These are phyloP conservation scores for Bombardia bombarda DNA, from an alignment of 495 filamentous ascomycete genomes.

Conservation along the genomic window DNA sequence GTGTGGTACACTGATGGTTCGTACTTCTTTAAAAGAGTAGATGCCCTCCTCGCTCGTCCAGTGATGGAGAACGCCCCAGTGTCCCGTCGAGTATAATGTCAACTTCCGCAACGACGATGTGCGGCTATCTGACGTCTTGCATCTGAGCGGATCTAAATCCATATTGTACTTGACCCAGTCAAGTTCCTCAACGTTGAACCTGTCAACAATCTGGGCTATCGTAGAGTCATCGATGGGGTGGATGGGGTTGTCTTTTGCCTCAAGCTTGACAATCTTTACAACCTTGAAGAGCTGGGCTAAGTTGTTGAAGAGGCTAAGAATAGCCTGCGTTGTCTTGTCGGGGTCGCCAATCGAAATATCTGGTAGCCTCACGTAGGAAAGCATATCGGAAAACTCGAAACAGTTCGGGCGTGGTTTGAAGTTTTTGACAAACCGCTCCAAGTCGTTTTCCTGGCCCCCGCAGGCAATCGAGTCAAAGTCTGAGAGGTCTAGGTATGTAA, in stretches of 20 bases:
- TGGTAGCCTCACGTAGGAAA: not conserved
- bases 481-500: conserved; percentile 1
- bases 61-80: not conserved
- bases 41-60: conserved; percentile 1
- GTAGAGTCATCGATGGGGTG: not conserved
- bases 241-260: not conserved
- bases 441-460: not conserved
- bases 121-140: not conserved
- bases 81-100: not conserved
- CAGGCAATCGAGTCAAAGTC: conserved; percentile 2
- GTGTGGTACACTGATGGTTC: not conserved
- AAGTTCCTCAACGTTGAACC: conserved; percentile 1
- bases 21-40: conserved; percentile 1
- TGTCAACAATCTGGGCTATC: not conserved
- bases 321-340: not conserved
- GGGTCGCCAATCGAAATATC: conserved; percentile 3
- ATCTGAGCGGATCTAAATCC: not conserved
- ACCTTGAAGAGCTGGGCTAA: conserved; percentile 3
- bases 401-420: not conserved
- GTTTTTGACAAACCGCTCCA: conserved; percentile 3
- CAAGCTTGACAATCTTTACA: not conserved
- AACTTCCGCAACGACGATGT: not conserved
- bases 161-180: conserved; percentile 3
- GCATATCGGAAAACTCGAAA: conserved; percentile 5
- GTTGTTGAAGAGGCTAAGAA: not conserved